Evolutionary conservation across 257 asterid genomes (phyloP).

Genomic region (Scutellaria galericulata): DNA sequence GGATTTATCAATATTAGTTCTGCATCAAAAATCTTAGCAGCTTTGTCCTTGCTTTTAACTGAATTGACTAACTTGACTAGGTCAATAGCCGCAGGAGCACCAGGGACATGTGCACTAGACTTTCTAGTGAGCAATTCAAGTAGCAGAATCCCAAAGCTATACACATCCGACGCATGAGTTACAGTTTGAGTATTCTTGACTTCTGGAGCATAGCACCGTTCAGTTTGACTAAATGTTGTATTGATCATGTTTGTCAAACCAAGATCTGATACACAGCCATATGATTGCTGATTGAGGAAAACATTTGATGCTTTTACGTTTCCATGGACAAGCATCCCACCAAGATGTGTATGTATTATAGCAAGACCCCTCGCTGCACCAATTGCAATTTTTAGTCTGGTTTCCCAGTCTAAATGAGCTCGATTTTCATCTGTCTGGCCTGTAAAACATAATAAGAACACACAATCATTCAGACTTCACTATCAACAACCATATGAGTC

Average conservation of each 20-base stretch:
- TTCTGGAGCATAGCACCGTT: slow-evolving; percentile 36
- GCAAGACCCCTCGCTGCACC: slow-evolving; percentile 44
- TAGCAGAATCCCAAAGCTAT: slow-evolving; percentile 42
- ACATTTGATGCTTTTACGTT: slow-evolving; percentile 41
- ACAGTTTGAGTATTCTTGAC: slow-evolving; percentile 19
- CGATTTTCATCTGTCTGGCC: slow-evolving; percentile 11
- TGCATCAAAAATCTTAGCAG: slow-evolving; percentile 35
- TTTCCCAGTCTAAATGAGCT: slow-evolving; percentile 32
- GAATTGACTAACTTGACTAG: slow-evolving; percentile 40
- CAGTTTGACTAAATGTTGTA: slow-evolving; percentile 19
- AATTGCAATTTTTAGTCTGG: slow-evolving; percentile 32
- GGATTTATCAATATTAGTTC: slow-evolving; percentile 31
- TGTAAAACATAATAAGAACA: slow-evolving; percentile 28
- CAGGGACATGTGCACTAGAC: slow-evolving; percentile 18
- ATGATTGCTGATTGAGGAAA: slow-evolving; percentile 23
- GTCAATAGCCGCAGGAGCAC: slow-evolving; percentile 39
- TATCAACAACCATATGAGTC: not conserved
- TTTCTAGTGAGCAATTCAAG: slow-evolving; percentile 40
- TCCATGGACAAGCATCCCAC: slow-evolving; percentile 41
- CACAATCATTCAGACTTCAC: not conserved
- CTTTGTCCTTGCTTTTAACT: slow-evolving; percentile 13
- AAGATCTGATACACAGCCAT: slow-evolving; percentile 39
- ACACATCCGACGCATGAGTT: slow-evolving; percentile 44
- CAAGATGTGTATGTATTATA: slow-evolving; percentile 26
- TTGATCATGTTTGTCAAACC: slow-evolving; percentile 7